phyloP scores from a whole-genome alignment of 2,329 filamentous ascomycete species.

The Akanthomyces muscarius region DNA sequence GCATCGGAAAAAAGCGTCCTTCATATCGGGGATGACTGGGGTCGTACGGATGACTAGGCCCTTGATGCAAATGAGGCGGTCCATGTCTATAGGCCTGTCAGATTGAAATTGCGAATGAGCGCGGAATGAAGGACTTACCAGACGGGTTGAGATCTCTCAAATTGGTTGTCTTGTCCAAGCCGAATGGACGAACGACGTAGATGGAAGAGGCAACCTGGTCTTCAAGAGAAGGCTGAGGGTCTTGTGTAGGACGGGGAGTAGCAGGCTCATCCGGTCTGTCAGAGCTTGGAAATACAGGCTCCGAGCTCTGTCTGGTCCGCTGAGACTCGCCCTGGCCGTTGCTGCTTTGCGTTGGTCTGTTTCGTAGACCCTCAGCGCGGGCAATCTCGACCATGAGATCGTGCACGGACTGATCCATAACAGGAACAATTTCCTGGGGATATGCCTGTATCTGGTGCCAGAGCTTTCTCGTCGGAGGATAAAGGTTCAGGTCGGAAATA shows the following conservation, averaged over 20 bases:
- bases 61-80: slow-evolving; percentile 92
- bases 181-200: slow-evolving; percentile 87
- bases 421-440: slow-evolving; percentile 89
- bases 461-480: slow-evolving; percentile 86
- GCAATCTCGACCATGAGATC: slow-evolving; percentile 91
- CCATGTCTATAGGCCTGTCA: slow-evolving; percentile 64
- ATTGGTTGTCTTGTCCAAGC: slow-evolving; percentile 81
- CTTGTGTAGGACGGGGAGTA: slow-evolving; percentile 38
- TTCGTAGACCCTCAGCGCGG: slow-evolving; percentile 69
- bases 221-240: slow-evolving; percentile 60
- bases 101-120: not conserved
- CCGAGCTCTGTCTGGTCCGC: slow-evolving; percentile 59
- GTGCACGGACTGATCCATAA: slow-evolving; percentile 94
- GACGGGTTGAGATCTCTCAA: slow-evolving; percentile 91
- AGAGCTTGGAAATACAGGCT: slow-evolving; percentile 74
- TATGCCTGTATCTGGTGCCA: slow-evolving; percentile 95
- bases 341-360: slow-evolving; percentile 59
- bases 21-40: slow-evolving; percentile 98
- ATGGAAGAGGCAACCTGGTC: slow-evolving; percentile 74
- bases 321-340: slow-evolving; percentile 44
- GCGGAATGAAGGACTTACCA: slow-evolving; percentile 40
- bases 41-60: slow-evolving; percentile 94
- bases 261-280: slow-evolving; percentile 55
- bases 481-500: slow-evolving; percentile 82
- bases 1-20: slow-evolving; percentile 96